Percentiles rank a stretch among this genome's conserved stretches.
Conservation (phyloP, 495 filamentous ascomycete genomes). For the Gamarada debralockiae region DNA sequence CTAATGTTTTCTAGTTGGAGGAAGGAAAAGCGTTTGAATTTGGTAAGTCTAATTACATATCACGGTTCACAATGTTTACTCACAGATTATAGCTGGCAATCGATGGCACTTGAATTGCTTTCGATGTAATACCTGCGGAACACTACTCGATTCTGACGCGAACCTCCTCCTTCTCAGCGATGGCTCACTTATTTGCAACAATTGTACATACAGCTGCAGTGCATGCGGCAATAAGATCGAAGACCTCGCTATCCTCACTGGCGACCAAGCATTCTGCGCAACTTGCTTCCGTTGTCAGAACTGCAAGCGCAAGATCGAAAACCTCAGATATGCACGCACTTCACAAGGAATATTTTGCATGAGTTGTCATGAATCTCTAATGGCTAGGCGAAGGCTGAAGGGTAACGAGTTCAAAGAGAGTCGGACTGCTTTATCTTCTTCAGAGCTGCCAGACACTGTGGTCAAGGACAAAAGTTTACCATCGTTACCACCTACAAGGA, state of each 20-base stretch:
- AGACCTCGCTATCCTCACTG: conserved; percentile 94
- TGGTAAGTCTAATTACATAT: conserved; percentile 58
- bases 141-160: conserved; percentile 95
- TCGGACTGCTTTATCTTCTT: too few relatives aligned
- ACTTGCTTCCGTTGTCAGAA: conserved; percentile 97
- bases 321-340: conserved; percentile 94
- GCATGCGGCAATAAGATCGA: conserved; percentile 98
- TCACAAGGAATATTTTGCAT: conserved; percentile 99
- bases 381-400: conserved; percentile 93
- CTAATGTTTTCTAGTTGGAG: too few relatives aligned
- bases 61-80: neutral
- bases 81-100: conserved; percentile 69
- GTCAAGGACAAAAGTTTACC: too few relatives aligned
- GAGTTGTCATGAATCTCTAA: conserved; percentile 98
- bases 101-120: conserved; percentile 99
- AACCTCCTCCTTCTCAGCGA: conserved; percentile 97
- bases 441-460: too few relatives aligned
- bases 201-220: conserved; percentile 98
- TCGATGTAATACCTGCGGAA: conserved; percentile 93
- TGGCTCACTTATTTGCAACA: conserved; percentile 97
- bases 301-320: conserved; percentile 98
- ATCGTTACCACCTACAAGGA: too few relatives aligned
- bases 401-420: too few relatives aligned
- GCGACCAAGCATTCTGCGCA: conserved; percentile 98
- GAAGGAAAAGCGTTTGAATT: conserved; percentile 98